These are phyloP conservation scores for Penicillium nordicum DNA, from an alignment of 2,329 filamentous ascomycete genomes.

Conservation along the genomic window DNA sequence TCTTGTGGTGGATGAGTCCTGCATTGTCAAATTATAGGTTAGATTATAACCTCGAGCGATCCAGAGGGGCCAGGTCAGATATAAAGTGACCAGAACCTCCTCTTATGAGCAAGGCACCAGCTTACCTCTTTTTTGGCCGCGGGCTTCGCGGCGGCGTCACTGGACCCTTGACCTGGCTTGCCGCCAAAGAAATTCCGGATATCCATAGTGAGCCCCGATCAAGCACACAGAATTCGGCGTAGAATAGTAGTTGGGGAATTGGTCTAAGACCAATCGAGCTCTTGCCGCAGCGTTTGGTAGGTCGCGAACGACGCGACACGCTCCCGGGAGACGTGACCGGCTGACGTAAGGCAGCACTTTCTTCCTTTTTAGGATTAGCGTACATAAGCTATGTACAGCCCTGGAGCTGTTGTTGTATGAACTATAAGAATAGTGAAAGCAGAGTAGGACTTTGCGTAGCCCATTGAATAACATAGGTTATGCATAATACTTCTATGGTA, in stretches of 20 bases:
- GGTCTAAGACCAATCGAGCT: background rate
- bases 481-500: background rate
- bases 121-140: conserved; percentile 43
- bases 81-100: background rate
- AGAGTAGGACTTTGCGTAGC: background rate
- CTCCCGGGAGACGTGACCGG: conserved; percentile 26
- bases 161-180: conserved; percentile 60
- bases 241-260: background rate
- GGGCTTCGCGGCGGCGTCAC: conserved; percentile 42
- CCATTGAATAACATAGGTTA: background rate
- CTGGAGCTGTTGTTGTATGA: too few species aligned
- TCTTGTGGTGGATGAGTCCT: conserved; percentile 30
- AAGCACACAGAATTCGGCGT: background rate
- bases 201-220: conserved; percentile 61
- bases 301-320: conserved; percentile 14
- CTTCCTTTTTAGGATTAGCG: conserved; percentile 20
- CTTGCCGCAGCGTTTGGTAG: background rate
- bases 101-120: conserved; percentile 15
- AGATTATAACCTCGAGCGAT: background rate
- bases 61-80: background rate
- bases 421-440: background rate
- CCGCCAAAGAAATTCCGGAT: conserved; percentile 88
- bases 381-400: background rate
- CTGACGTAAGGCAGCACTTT: conserved; percentile 8
- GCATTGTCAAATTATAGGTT: conserved; percentile 2